These are phyloP conservation scores for Alternaria longipes DNA, from an alignment of 2,329 filamentous ascomycete species.

Conservation along the genomic window DNA sequence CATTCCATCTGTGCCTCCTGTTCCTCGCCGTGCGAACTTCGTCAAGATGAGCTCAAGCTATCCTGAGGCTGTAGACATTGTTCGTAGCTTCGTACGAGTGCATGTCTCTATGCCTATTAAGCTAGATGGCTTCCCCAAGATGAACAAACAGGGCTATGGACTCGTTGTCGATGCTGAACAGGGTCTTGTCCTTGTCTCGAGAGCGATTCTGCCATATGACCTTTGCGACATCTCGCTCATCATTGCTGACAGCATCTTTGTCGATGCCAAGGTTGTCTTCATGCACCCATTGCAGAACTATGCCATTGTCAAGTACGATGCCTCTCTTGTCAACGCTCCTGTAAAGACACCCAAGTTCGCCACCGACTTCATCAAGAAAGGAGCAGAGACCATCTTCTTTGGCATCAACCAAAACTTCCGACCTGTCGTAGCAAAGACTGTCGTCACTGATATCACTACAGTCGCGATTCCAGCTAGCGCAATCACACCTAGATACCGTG, in stretches of 20 bases:
- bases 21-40: slow-evolving; percentile 83
- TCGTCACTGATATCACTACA: slow-evolving; percentile 95
- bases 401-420: slow-evolving; percentile 97
- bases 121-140: slow-evolving; percentile 96
- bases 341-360: slow-evolving; percentile 89
- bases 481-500: slow-evolving; percentile 88
- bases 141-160: slow-evolving; percentile 93
- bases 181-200: slow-evolving; percentile 90
- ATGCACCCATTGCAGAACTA: slow-evolving; percentile 98
- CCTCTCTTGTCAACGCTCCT: slow-evolving; percentile 89
- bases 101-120: slow-evolving; percentile 94
- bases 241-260: slow-evolving; percentile 94
- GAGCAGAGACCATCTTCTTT: slow-evolving; percentile 93
- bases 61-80: slow-evolving; percentile 88
- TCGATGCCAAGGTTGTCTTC: slow-evolving; percentile 94
- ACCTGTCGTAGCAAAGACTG: slow-evolving; percentile 92
- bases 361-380: slow-evolving; percentile 84
- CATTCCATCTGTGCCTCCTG: slow-evolving; percentile 75
- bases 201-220: slow-evolving; percentile 94
- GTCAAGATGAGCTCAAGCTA: slow-evolving; percentile 90
- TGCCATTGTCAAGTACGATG: slow-evolving; percentile 93
- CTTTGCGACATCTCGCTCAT: slow-evolving; percentile 96
- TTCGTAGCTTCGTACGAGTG: slow-evolving; percentile 93
- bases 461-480: slow-evolving; percentile 96
- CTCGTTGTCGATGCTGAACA: slow-evolving; percentile 97